Percentiles rank a stretch among this genome's conserved stretches.
phyloP scores from a whole-genome alignment of 306 rosid genomes.

The Abrus precatorius region DNA sequence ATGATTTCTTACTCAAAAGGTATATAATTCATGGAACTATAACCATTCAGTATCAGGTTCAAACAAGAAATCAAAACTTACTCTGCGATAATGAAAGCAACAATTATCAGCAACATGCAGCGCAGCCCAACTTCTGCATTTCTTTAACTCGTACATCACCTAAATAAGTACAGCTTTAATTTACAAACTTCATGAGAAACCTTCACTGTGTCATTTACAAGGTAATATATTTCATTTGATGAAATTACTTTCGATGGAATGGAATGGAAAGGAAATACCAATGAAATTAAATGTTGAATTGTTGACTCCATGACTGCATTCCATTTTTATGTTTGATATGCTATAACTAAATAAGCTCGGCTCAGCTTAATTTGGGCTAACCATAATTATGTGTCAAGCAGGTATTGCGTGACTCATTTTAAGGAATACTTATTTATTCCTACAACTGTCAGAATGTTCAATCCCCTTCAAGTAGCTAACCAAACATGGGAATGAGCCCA shows the following conservation, averaged over 20 bases:
- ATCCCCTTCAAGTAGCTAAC: background rate
- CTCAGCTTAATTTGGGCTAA: background rate
- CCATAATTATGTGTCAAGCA: background rate
- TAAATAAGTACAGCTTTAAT: conserved; percentile 49
- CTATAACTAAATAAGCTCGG: conserved; percentile 19
- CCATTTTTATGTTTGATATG: background rate
- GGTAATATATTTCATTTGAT: conserved; percentile 4
- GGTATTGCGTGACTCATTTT: background rate
- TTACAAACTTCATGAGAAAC: conserved; percentile 34
- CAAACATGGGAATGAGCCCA: background rate
- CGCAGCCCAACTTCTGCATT: conserved; percentile 80
- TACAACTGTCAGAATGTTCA: no score
- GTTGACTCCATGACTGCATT: background rate
- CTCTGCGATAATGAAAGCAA: conserved; percentile 89
- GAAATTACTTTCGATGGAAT: background rate
- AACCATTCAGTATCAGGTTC: conserved; percentile 33
- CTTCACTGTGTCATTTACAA: conserved; percentile 7
- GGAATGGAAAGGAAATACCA: background rate
- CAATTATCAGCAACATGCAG: conserved; percentile 84
- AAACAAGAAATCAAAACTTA: conserved; percentile 58
- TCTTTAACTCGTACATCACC: conserved; percentile 72
- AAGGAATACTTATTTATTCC: no score
- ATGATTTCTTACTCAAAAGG: conserved; percentile 14
- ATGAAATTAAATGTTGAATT: background rate
- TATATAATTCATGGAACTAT: conserved; percentile 23